Evolutionary conservation across 2,329 filamentous ascomycete species (phyloP).

Genomic region (Fusarium sp.): DNA sequence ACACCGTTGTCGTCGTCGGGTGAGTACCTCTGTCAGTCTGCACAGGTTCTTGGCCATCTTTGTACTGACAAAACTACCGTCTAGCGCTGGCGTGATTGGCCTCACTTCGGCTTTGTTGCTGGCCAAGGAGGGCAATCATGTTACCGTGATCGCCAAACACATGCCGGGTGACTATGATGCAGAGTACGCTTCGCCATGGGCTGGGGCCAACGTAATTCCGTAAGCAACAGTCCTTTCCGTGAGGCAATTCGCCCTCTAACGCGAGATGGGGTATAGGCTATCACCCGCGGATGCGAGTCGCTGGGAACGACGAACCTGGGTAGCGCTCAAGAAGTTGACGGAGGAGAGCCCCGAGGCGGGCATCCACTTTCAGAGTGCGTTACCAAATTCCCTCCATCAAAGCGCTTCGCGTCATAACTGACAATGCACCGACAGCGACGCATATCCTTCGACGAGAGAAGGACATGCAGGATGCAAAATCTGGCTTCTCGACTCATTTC

Average conservation of each 20-base stretch:
- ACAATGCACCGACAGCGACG: constrained; percentile 56
- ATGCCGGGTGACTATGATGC: constrained; percentile 96
- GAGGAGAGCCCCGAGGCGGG: constrained; percentile 82
- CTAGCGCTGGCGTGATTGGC: constrained; percentile 66
- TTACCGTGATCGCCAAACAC: constrained; percentile 87
- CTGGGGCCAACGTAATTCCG: constrained; percentile 86
- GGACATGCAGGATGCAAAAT: constrained; percentile 62
- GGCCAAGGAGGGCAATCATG: constrained; percentile 60
- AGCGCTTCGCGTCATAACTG: constrained; percentile 21
- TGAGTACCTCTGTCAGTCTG: constrained; percentile 33
- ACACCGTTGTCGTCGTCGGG: constrained; percentile 56
- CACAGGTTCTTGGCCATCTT: too few relatives aligned
- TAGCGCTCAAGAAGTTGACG: constrained; percentile 72
- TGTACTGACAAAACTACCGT: too few relatives aligned
- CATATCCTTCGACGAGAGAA: constrained; percentile 71
- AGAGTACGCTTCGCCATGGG: constrained; percentile 92
- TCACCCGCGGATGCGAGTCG: too few relatives aligned
- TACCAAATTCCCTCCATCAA: not conserved
- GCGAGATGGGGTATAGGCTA: too few relatives aligned
- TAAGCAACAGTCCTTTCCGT: too few relatives aligned
- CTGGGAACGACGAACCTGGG: constrained; percentile 78
- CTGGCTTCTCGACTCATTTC: constrained; percentile 73
- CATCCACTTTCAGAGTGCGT: constrained; percentile 81
- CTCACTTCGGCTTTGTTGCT: constrained; percentile 67
- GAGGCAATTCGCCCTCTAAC: too few relatives aligned